Conservation (phyloP, 352 stramenopile species). For the Phytophthora boehmeriae region DNA sequence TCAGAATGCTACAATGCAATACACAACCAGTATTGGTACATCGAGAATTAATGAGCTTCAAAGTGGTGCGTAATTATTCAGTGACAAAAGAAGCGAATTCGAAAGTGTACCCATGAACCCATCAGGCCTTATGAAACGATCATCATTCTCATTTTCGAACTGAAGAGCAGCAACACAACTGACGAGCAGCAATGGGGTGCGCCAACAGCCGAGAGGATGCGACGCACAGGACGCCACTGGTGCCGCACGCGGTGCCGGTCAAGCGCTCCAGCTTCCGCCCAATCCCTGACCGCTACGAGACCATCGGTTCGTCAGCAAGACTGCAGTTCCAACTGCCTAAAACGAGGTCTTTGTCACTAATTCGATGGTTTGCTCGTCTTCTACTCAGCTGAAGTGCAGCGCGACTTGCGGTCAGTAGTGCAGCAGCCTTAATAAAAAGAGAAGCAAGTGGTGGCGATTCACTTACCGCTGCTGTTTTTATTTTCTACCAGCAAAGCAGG, state of each 20-base stretch:
- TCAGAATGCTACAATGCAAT: too few species aligned
- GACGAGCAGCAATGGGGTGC: slow-evolving; percentile 33
- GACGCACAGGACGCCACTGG: neutral
- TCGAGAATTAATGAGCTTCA: too few species aligned
- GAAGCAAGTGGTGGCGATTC: too few species aligned
- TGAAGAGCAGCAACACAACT: too few species aligned
- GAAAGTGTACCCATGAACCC: too few species aligned
- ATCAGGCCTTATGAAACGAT: too few species aligned
- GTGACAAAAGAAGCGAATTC: too few species aligned
- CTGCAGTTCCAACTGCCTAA: too few species aligned
- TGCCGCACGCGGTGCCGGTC: neutral
- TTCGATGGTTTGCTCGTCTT: neutral
- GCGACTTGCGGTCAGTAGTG: slow-evolving; percentile 31
- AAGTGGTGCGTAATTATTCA: too few species aligned
- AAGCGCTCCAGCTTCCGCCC: slow-evolving; percentile 39
- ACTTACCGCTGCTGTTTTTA: too few species aligned
- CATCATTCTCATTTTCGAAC: too few species aligned
- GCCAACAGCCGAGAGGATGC: slow-evolving; percentile 14
- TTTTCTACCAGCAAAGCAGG: slow-evolving; percentile 33
- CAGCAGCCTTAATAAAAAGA: neutral
- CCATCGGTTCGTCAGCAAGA: slow-evolving; percentile 42
- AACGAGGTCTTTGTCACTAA: neutral
- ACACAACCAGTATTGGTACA: too few species aligned
- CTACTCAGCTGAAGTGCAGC: slow-evolving; percentile 44
- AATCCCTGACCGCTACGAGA: slow-evolving; percentile 68